phyloP scores from a whole-genome alignment of 768 basidiomycete species.

The Hypholoma sublateritium region DNA sequence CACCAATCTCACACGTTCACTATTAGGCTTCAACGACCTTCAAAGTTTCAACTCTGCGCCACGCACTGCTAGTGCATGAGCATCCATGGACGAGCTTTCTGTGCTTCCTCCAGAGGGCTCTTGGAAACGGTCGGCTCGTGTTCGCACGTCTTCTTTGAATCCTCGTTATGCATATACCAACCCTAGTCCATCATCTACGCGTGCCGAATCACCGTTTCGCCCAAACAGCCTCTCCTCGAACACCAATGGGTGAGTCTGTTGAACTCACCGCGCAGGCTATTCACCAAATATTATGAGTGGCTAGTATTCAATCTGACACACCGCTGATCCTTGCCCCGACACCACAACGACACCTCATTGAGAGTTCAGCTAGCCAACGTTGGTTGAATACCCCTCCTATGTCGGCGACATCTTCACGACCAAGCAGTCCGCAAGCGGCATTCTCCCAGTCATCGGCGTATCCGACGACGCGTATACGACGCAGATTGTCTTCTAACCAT shows the following conservation, averaged over 20 bases:
- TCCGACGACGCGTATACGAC: not conserved
- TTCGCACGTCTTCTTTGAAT: constrained; percentile 31
- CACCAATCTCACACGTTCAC: not conserved
- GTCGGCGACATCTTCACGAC: constrained; percentile 46
- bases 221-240: constrained; percentile 7
- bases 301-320: constrained; percentile 11
- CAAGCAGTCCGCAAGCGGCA: constrained; percentile 8
- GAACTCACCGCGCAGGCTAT: constrained; percentile 5
- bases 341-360: constrained; percentile 66
- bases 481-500: constrained; percentile 3
- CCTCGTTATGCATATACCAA: constrained; percentile 27
- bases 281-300: not conserved
- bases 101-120: constrained; percentile 36
- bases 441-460: not conserved
- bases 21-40: no score
- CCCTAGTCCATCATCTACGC: constrained; percentile 26
- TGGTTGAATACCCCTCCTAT: constrained; percentile 57
- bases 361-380: constrained; percentile 55
- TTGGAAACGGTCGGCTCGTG: constrained; percentile 26
- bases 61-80: not conserved
- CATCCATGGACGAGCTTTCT: constrained; percentile 38
- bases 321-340: constrained; percentile 59
- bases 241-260: constrained; percentile 13
- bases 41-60: not conserved
- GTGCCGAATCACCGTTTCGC: constrained; percentile 13